Evolutionary conservation across 2,329 filamentous ascomycete genomes (phyloP).

Genomic region (Ophiosphaerella herpotricha): DNA sequence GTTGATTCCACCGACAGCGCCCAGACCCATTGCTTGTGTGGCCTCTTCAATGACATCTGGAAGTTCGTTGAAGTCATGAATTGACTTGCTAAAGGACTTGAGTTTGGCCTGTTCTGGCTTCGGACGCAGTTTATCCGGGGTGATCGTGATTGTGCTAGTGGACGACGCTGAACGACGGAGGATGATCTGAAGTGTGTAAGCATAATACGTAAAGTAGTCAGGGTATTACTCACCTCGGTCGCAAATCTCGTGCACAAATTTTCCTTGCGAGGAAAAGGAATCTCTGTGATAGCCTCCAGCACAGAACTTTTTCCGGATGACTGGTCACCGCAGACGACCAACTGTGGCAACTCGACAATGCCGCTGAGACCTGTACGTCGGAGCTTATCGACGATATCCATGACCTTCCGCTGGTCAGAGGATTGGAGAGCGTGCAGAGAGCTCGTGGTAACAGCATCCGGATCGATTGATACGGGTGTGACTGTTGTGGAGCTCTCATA

Average conservation of each 20-base stretch:
- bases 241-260: conserved; percentile 64
- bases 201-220: too few relatives aligned
- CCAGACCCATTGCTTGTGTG: conserved; percentile 55
- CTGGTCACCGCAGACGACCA: conserved; percentile 44
- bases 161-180: conserved; percentile 49
- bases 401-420: conserved; percentile 52
- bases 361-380: conserved; percentile 51
- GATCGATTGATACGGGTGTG: conserved; percentile 2
- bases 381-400: conserved; percentile 56
- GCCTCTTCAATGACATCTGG: conserved; percentile 51
- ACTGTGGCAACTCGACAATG: conserved; percentile 33
- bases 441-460: conserved; percentile 27
- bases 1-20: background rate
- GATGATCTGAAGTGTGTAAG: conserved; percentile 42
- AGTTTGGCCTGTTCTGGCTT: background rate
- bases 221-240: conserved; percentile 50
- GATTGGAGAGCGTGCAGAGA: conserved; percentile 52
- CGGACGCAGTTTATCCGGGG: too few relatives aligned
- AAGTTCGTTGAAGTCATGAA: conserved; percentile 7
- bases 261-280: conserved; percentile 62
- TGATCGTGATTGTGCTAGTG: conserved; percentile 45
- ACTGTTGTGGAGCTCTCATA: too few relatives aligned
- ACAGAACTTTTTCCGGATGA: conserved; percentile 34
- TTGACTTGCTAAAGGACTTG: background rate
- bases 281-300: conserved; percentile 50